Evolutionary conservation across 768 basidiomycete genomes (phyloP), one percentile per base, ranked within the genome.

Genomic region (Baorangia bicolor): DNA sequence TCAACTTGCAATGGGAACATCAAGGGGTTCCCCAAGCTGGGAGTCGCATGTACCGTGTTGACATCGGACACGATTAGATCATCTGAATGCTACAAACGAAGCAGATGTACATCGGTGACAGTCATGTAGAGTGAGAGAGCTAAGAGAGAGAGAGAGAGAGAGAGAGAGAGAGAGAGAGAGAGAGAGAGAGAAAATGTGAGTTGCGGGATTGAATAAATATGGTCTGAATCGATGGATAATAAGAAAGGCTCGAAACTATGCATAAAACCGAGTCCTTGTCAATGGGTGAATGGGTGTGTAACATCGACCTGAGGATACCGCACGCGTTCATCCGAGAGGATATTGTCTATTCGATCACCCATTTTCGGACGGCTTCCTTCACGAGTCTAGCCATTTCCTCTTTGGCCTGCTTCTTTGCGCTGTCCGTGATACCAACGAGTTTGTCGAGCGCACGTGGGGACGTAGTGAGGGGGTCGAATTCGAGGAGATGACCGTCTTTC

Each of bases 371-470:
- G 27, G 89, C 85, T 37, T 85, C 82, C 65, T 85, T 82, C 35
- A 92, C 82, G 31, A 92, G 74, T 55, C 83, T 75, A 5, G 82
- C 78, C 84, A 92, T 88, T 58, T 92, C 90, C 43, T 83, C 79
- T 62, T 82, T 83, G 21, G 89, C 91, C 60, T 89, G 84, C 66
- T 89, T 90, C 79, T 92, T 92, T 40, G 90, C 89, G 62, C 86
- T 88, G 53, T 87, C 83, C 0, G 88, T 83, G 56, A 93, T 88
- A 5, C 89, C 90, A 50, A 90, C 86, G 9, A 92, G 77, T 31
- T 81, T 84, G 63, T 92, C 88, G 30, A 95, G 73, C 45, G 88
- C 78, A 3, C 80, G 78, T 2, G 91, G 86, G 2, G 87, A 85
- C 14, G 88, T 85, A 55, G 79, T 78, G 40, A 95, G 74, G 10